Evolutionary conservation across 257 asterid species (phyloP).

Genomic region (Solanum stenotomum): DNA sequence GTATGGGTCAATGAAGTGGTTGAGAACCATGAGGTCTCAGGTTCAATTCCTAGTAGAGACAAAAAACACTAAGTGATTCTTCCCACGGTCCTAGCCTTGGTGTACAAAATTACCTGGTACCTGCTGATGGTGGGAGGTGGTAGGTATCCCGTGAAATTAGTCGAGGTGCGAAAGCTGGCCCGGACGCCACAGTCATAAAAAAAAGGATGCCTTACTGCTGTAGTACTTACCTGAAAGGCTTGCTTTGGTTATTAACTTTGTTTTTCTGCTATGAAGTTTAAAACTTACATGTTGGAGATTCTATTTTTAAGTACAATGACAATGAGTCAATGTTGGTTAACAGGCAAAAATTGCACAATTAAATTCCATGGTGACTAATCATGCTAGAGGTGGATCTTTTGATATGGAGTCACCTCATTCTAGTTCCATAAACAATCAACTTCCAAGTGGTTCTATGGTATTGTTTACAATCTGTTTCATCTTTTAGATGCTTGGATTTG

Average conservation of each 20-base stretch:
- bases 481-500: not conserved
- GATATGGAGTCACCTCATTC: slow-evolving; percentile 36
- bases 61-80: not conserved
- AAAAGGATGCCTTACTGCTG: not conserved
- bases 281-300: not conserved
- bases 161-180: not conserved
- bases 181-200: not conserved
- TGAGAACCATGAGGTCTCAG: not conserved
- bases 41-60: not conserved
- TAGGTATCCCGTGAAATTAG: not conserved
- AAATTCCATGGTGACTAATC: slow-evolving; percentile 51
- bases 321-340: not conserved
- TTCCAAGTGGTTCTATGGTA: slow-evolving; percentile 62
- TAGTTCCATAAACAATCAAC: slow-evolving; percentile 32
- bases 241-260: not conserved
- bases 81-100: not conserved
- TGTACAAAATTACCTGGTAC: not conserved
- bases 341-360: slow-evolving; percentile 79
- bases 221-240: not conserved
- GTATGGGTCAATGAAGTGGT: not conserved
- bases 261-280: not conserved
- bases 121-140: not conserved
- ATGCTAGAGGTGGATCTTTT: slow-evolving; percentile 34
- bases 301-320: not conserved
- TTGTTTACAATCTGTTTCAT: slow-evolving; percentile 2